Base-by-base conservation (phyloP, 1,284 basidiomycete species). In the Apiotrichum gracile region DNA sequence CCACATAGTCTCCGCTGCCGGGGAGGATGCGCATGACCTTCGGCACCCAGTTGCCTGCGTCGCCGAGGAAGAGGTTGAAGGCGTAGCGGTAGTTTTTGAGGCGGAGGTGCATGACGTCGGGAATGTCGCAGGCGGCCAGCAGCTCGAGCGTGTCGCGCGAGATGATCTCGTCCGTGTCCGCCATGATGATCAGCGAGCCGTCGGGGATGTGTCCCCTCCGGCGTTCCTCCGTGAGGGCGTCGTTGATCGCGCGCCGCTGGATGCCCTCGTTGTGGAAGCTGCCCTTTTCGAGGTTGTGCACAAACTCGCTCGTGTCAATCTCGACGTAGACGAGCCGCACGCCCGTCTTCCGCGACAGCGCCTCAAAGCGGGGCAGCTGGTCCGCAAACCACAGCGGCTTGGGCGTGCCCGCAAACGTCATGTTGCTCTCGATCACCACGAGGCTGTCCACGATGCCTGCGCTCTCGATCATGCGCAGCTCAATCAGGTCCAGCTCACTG, bases 161-260 rank as follows among this genome's bases (percentile, higher is more conserved):
- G 5, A 84, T 82, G 47, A 87, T 79, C 70, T 87, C 85, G 69
- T 87, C 85, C 16, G 86, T 75, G 66, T 88, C 85, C 9, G 82
- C 81, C 78, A 85, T 82, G 54, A 86, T 67, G 29, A 87, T 79
- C 29, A 86, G 50, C 16, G 54, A 46, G 6, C 58, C 65, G 1
- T 46, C 13, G 1, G 51, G 31, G 2, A 62, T 43, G 14, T 6
- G 27, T 13, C 50, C 44, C 1, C 25, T 27, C 7, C 7, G 14
- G 21, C 37, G 43, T 37, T 40, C 22, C 9, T n/a, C 29, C 17
- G n/a, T 21, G 39, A 40, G 16, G 10, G 39, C 22, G 37, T 16
- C 38, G 33, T 16, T 58, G 34, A 34, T 42, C 29, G 12, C 21
- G n/a, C 33, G 38, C 31, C 47, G 47, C 26, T 45, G 42, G 8